Base-by-base conservation (phyloP, 2,329 filamentous ascomycete species). In the Botrytis fragariae region DNA sequence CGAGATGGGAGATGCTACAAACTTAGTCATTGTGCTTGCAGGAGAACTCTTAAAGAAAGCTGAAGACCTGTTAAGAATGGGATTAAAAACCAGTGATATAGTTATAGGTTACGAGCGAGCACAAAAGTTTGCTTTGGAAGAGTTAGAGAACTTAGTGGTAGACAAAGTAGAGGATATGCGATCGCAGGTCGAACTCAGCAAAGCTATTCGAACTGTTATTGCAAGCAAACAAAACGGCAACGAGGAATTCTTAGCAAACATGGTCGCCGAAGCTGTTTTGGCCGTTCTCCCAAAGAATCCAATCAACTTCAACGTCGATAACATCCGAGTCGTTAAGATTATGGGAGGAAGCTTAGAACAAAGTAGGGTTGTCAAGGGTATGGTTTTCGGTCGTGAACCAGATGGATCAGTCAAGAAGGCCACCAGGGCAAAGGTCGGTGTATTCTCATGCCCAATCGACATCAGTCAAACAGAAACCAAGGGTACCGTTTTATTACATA, bases 1-100 rank as follows among this genome's bases (percentile, higher is more conserved):
- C 60, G 96, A 99, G 89, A 97, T 99, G 93, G 96, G 96, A 74
- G 97, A 99, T 85, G 96, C 93, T 72, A 99, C 96, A 74, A 99
- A 99, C 84, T 85, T 99, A 83, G 96, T 99, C 79, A 98, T 99
- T 81, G 88, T 99, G 72, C 87, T 99, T 75, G 96, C 96, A 8
- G 96, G 97, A 77, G 96, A 99, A 86, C 87, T 99, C 80, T 87
- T 99, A 79, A 94, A 93, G 86, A 98, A 99, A 86, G 97, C 97
- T 18, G 96, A 99, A 86, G 95, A 98, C 83, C 86, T 99, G 82
- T 87, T 99, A 80, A 90, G 96, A 75, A 95, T 99, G 94, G 97
- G 97, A 45, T 87, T 99, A 80, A 98, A 98, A 88, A 95, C 95
- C n/a, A 95, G 94, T 79, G 97, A 99, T 85, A 97, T 99, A 82